Percentiles rank a stretch among this genome's conserved stretches.
Conservation (phyloP, 2,329 filamentous ascomycete genomes). For the Podosphaera fusca region DNA sequence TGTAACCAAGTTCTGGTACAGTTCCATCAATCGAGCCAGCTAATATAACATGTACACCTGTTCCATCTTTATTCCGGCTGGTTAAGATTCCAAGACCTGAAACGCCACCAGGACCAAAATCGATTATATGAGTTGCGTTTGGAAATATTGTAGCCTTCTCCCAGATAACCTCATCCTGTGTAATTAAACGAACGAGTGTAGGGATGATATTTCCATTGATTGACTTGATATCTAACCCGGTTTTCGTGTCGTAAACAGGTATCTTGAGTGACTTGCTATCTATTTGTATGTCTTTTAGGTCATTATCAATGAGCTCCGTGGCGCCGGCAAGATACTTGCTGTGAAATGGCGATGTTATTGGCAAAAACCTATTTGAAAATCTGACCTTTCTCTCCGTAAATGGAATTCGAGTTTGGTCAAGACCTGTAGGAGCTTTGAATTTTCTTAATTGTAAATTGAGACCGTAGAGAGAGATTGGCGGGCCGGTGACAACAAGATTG, state of each 20-base stretch:
- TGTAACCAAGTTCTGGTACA: slow-evolving; percentile 81
- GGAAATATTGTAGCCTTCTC: slow-evolving; percentile 84
- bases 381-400: slow-evolving; percentile 90
- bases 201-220: slow-evolving; percentile 64
- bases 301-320: slow-evolving; percentile 60
- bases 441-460: slow-evolving; percentile 87
- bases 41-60: slow-evolving; percentile 85
- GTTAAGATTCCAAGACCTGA: slow-evolving; percentile 89
- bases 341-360: slow-evolving; percentile 95
- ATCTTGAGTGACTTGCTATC: slow-evolving; percentile 52
- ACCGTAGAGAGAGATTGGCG: slow-evolving; percentile 87
- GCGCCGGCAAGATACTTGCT: slow-evolving; percentile 79
- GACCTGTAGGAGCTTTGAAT: slow-evolving; percentile 88
- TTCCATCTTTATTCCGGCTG: slow-evolving; percentile 97
- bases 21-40: slow-evolving; percentile 84
- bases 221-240: slow-evolving; percentile 59
- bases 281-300: slow-evolving; percentile 64
- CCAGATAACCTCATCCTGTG: slow-evolving; percentile 84
- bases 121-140: slow-evolving; percentile 75
- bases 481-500: slow-evolving; percentile 90
- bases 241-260: slow-evolving; percentile 75
- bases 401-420: slow-evolving; percentile 85
- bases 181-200: slow-evolving; percentile 74
- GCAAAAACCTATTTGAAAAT: slow-evolving; percentile 90
- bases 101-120: slow-evolving; percentile 91